Evolutionary conservation across 2,329 filamentous ascomycete genomes (phyloP), one percentile per base, ranked within the genome.

Genomic region (Ophiostoma fasciatum): DNA sequence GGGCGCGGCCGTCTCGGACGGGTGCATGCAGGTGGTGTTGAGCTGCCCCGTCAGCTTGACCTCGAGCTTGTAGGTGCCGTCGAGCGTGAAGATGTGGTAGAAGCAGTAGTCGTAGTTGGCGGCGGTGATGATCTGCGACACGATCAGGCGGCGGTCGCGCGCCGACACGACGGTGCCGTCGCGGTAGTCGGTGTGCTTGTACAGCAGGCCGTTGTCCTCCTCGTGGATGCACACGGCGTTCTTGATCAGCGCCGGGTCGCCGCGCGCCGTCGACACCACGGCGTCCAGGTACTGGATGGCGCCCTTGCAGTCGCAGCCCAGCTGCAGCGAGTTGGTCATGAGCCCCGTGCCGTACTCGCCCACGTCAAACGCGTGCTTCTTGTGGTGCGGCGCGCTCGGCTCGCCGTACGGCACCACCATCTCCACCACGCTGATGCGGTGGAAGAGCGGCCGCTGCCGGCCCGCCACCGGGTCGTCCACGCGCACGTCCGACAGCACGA

Each of bases 201-300:
- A 94, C 1, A 94, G 64, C 40, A 94, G 90, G 6, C 87, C 87
- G 2, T 74, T 73, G 45, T 94, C 87, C 60, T 94, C 87, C 55
- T 94, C 87, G 58, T 94, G 87, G 45, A 94, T 87, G 56, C 87
- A 94, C 46, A 94, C 80, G 26, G 87, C 87, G 51, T 94, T 94
- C 64, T 93, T 88, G 62, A 94, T 84, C 1, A 76, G 80, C 4
- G 76, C 74, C 20, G 81, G 64, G n/a, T 71, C 69, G 18, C 87
- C 87, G 5, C 74, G 71, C 12, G 74, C 69, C 40, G 84, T 84
- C 28, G 87, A 80, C 52, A 94, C 90, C 10, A 79, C 72, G 3
- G 83, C 84, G 49, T 93, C 83, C 55, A 94, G 75, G 55, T 94
- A 94, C 56, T 90, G 82, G 48, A 94, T 94, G 0, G 77, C 74